Conservation (phyloP, 352 stramenopile genomes). For the Globisporangium sylvaticum region DNA sequence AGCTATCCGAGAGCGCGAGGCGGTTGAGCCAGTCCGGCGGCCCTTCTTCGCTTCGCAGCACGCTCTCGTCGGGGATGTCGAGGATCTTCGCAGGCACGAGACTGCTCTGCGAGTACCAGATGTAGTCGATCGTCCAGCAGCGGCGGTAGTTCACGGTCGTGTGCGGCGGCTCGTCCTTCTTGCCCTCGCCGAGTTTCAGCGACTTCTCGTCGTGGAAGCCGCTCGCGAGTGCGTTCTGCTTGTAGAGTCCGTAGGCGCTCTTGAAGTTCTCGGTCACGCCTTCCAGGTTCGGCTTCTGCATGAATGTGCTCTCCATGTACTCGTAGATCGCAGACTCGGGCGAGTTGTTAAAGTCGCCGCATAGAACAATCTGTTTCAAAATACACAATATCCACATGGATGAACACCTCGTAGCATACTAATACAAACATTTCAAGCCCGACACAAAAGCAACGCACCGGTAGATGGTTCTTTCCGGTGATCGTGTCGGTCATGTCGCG, state of each 20-base stretch:
- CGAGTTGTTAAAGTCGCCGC: conserved; percentile 88
- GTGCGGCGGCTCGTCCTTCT: conserved; percentile 71
- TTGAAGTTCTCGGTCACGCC: conserved; percentile 60
- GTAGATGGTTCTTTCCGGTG: conserved; percentile 50
- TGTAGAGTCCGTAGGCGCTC: conserved; percentile 72
- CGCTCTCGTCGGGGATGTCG: conserved; percentile 67
- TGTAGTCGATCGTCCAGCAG: conserved; percentile 89
- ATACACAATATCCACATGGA: too few relatives aligned
- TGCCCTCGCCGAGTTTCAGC: conserved; percentile 29
- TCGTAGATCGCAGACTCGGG: conserved; percentile 80
- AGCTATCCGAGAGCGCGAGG: conserved; percentile 64
- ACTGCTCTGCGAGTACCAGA: conserved; percentile 77
- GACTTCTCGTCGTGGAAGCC: conserved; percentile 22
- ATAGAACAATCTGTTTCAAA: conserved; percentile 56
- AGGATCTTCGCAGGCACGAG: conserved; percentile 61
- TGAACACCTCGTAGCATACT: too few relatives aligned
- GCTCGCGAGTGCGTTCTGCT: conserved; percentile 38
- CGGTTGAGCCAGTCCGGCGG: conserved; percentile 76
- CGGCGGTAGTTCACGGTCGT: conserved; percentile 85
- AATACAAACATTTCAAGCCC: too few relatives aligned
- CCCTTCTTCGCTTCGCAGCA: conserved; percentile 67
- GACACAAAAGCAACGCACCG: too few relatives aligned
- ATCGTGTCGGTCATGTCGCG: conserved; percentile 45
- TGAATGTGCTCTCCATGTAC: conserved; percentile 87
- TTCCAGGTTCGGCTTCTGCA: conserved; percentile 79